Conservation (phyloP, 2,329 filamentous ascomycete genomes). For the Tolypocladium amazonense region DNA sequence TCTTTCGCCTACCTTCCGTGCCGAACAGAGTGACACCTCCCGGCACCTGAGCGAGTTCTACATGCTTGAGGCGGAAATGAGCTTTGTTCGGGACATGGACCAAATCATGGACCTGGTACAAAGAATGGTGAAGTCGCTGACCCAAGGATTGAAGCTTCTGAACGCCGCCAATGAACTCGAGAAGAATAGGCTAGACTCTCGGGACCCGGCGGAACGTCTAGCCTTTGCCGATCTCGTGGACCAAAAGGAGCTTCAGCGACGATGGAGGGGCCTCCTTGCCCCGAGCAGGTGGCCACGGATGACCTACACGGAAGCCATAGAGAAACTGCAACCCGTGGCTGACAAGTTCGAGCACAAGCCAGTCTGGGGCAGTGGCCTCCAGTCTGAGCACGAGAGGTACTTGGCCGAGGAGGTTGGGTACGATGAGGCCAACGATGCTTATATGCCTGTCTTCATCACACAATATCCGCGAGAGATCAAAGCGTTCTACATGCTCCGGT, state of each 20-base stretch:
- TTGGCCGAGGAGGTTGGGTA: conserved; percentile 58
- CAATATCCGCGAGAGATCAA: conserved; percentile 85
- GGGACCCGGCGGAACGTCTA: conserved; percentile 26
- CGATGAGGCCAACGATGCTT: conserved; percentile 30
- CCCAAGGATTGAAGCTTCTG: conserved; percentile 26
- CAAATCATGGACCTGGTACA: conserved; percentile 74
- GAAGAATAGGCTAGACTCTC: conserved; percentile 21
- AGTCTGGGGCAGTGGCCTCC: conserved; percentile 62
- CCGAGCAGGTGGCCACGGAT: conserved; percentile 61
- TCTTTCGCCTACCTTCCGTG: conserved; percentile 84
- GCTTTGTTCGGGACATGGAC: conserved; percentile 61
- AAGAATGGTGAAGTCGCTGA: conserved; percentile 54
- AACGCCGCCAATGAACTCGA: conserved; percentile 35
- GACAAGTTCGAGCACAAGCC: conserved; percentile 58
- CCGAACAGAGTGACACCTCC: conserved; percentile 85
- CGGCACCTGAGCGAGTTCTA: conserved; percentile 96
- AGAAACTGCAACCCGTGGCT: conserved; percentile 50
- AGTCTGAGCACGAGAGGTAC: conserved; percentile 88
- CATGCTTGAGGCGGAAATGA: conserved; percentile 90
- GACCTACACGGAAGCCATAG: conserved; percentile 71
- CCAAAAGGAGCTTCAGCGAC: conserved; percentile 40
- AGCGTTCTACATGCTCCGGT: conserved; percentile 63
- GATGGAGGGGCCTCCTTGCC: conserved; percentile 61
- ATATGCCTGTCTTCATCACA: conserved; percentile 76
- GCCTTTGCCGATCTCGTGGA: conserved; percentile 34